These are phyloP conservation scores for Suillus plorans DNA, from an alignment of 768 basidiomycete species.

Conservation along the genomic window DNA sequence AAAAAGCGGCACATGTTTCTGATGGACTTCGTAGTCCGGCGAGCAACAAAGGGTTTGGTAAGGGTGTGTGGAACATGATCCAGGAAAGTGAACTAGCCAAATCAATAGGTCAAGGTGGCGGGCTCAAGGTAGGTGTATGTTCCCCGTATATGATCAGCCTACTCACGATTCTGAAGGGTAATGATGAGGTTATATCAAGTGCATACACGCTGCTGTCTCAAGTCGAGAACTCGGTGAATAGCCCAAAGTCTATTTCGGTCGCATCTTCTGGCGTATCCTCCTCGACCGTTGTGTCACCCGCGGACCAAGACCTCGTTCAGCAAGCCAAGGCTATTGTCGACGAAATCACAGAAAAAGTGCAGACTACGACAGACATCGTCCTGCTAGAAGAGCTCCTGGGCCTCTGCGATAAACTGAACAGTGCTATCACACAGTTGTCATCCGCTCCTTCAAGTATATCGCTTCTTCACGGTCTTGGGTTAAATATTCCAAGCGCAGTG, in stretches of 20 bases:
- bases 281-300: slow-evolving; percentile 9
- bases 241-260: not conserved
- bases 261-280: slow-evolving; percentile 5
- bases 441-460: slow-evolving; percentile 38
- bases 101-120: slow-evolving; percentile 52
- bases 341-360: slow-evolving; percentile 53
- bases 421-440: slow-evolving; percentile 50
- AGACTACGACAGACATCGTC: slow-evolving; percentile 52
- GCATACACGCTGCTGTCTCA: slow-evolving; percentile 43
- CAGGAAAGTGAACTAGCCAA: slow-evolving; percentile 82
- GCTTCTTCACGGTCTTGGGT: slow-evolving; percentile 44
- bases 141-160: not conserved
- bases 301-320: slow-evolving; percentile 40
- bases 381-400: slow-evolving; percentile 66
- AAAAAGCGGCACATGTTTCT: slow-evolving; percentile 31
- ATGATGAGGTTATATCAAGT: slow-evolving; percentile 20
- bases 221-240: slow-evolving; percentile 32
- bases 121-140: slow-evolving; percentile 54
- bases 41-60: slow-evolving; percentile 57
- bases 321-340: slow-evolving; percentile 53
- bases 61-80: slow-evolving; percentile 82
- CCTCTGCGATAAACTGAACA: slow-evolving; percentile 71
- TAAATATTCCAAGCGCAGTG: slow-evolving; percentile 32
- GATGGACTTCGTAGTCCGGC: slow-evolving; percentile 21
- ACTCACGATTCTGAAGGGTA: not conserved